phyloP scores from a whole-genome alignment of 805 yeast genomes.

The Lipomyces chichibuensis region DNA sequence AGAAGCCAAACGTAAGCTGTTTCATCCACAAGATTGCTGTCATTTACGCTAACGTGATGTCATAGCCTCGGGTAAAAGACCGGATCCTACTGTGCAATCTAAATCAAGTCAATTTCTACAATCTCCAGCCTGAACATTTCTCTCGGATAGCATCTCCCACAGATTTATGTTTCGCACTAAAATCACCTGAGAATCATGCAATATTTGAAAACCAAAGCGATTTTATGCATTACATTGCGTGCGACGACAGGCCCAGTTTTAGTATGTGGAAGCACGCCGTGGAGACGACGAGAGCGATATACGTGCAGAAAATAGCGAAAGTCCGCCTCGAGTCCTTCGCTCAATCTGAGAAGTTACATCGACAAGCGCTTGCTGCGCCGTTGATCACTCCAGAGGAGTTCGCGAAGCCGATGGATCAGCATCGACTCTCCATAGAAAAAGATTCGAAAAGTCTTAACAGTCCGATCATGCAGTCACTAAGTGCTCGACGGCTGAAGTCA shows the following conservation, averaged over 20 bases:
- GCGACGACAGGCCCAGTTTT: slow-evolving; percentile 18
- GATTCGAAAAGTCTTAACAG: slow-evolving; percentile 13
- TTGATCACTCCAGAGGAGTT: slow-evolving; percentile 17
- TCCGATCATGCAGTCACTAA: slow-evolving; percentile 15
- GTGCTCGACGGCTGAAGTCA: not conserved
- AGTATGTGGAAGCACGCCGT: slow-evolving; percentile 24
- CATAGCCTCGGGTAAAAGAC: slow-evolving; percentile 21
- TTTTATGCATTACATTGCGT: slow-evolving; percentile 16
- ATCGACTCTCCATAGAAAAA: slow-evolving; percentile 17
- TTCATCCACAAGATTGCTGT: not conserved
- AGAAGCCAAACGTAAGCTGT: slow-evolving; percentile 14
- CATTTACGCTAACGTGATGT: not conserved
- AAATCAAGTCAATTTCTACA: slow-evolving; percentile 14
- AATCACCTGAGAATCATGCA: slow-evolving; percentile 14
- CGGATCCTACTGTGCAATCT: slow-evolving; percentile 17
- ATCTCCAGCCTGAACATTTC: not conserved
- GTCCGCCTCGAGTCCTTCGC: slow-evolving; percentile 11
- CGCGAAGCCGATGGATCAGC: slow-evolving; percentile 10
- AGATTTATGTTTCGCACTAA: slow-evolving; percentile 21
- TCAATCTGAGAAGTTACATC: not conserved
- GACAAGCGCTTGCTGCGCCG: slow-evolving; percentile 7
- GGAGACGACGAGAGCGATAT: slow-evolving; percentile 14
- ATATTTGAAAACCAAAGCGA: slow-evolving; percentile 23
- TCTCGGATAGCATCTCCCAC: slow-evolving; percentile 6
- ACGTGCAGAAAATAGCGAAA: slow-evolving; percentile 9